Conservation (phyloP, 169 alveolate species). For the Plasmodium vinckei region DNA sequence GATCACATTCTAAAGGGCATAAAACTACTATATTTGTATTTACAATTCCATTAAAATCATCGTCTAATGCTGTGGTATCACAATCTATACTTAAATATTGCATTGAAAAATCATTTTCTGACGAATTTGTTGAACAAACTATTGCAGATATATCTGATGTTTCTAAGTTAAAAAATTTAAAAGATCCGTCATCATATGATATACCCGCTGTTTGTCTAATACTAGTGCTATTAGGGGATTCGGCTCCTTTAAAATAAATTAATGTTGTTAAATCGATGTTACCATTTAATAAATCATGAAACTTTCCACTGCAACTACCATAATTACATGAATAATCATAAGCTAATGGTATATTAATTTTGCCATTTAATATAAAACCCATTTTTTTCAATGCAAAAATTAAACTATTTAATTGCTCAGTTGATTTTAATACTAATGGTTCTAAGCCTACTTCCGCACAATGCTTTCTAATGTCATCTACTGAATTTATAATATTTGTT, state of each 20-base stretch:
- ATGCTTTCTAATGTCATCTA: slow-evolving; percentile 84
- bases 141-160: slow-evolving; percentile 89
- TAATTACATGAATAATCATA: slow-evolving; percentile 87
- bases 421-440: slow-evolving; percentile 87
- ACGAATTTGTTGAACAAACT: slow-evolving; percentile 90
- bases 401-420: slow-evolving; percentile 86
- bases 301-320: slow-evolving; percentile 88
- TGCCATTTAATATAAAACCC: slow-evolving; percentile 86
- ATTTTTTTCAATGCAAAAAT: slow-evolving; percentile 85
- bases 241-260: slow-evolving; percentile 77
- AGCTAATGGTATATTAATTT: slow-evolving; percentile 90
- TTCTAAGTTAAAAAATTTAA: slow-evolving; percentile 88
- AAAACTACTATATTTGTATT: slow-evolving; percentile 89
- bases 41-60: slow-evolving; percentile 69
- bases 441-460: slow-evolving; percentile 92
- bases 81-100: slow-evolving; percentile 77
- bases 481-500: slow-evolving; percentile 82
- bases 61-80: slow-evolving; percentile 73
- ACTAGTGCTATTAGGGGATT: slow-evolving; percentile 72
- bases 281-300: slow-evolving; percentile 87
- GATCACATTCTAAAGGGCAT: slow-evolving; percentile 89
- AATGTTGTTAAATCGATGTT: slow-evolving; percentile 78
- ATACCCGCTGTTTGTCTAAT: slow-evolving; percentile 87
- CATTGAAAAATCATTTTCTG: slow-evolving; percentile 82
- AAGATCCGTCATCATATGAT: slow-evolving; percentile 85